A percentile compares a stretch with the other conserved stretches of the same genome.
These are phyloP conservation scores for Magnusiomyces suaveolens DNA, from an alignment of 1,139 yeast species.

Conservation along the genomic window DNA sequence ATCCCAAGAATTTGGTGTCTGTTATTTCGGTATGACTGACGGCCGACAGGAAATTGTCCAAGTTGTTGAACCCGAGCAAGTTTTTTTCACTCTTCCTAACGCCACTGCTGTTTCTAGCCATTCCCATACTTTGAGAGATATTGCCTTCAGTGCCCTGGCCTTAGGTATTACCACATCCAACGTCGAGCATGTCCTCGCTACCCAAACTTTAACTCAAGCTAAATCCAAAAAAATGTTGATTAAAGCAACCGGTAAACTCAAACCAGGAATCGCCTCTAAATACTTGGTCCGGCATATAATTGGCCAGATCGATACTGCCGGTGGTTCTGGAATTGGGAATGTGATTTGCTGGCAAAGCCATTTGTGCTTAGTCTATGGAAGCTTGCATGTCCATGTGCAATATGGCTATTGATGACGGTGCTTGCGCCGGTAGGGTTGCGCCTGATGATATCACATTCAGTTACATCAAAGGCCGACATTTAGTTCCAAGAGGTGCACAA, in stretches of 20 bases:
- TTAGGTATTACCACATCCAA: slow-evolving; percentile 98
- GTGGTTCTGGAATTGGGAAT: slow-evolving; percentile 95
- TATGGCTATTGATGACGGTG: slow-evolving; percentile 98
- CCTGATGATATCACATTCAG: slow-evolving; percentile 86
- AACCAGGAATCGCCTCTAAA: slow-evolving; percentile 87
- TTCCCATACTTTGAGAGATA: slow-evolving; percentile 96
- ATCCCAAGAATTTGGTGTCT: slow-evolving; percentile 83
- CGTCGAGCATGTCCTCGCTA: slow-evolving; percentile 96
- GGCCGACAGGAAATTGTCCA: slow-evolving; percentile 95
- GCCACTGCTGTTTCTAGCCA: slow-evolving; percentile 98
- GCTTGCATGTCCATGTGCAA: slow-evolving; percentile 99
- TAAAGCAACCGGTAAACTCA: slow-evolving; percentile 68
- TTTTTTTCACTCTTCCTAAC: slow-evolving; percentile 95
- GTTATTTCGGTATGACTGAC: slow-evolving; percentile 91
- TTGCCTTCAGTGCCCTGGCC: slow-evolving; percentile 97
- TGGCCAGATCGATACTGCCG: slow-evolving; percentile 96
- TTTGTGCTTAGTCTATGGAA: slow-evolving; percentile 83
- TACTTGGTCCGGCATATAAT: slow-evolving; percentile 89
- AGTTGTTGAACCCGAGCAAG: slow-evolving; percentile 97
- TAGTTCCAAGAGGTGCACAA: slow-evolving; percentile 85
- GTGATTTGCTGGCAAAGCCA: slow-evolving; percentile 96
- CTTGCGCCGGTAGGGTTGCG: slow-evolving; percentile 97
- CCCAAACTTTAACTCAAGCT: slow-evolving; percentile 90
- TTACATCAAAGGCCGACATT: slow-evolving; percentile 85
- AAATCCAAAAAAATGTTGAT: slow-evolving; percentile 95